Conservation (phyloP, 2,329 filamentous ascomycete genomes). For the Sporothrix dimorphospora region DNA sequence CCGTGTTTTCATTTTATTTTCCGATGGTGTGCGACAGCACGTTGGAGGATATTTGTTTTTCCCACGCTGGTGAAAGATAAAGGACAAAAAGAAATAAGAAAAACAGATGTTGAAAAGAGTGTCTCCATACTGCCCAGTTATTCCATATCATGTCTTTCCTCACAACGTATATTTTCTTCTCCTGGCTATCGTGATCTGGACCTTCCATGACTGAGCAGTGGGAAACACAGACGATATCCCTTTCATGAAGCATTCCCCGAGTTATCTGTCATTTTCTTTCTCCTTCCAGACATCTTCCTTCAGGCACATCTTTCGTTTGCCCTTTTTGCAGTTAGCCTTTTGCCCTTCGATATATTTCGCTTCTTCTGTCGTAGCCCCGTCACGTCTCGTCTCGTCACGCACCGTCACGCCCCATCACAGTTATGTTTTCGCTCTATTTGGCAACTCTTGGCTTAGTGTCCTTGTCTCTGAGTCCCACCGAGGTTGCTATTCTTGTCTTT, state of each 20-base stretch:
- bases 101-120: background rate
- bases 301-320: background rate
- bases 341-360: background rate
- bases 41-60: background rate
- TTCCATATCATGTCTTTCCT: background rate
- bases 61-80: background rate
- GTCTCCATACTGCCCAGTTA: background rate
- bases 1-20: background rate
- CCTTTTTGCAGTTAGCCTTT: background rate
- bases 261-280: background rate
- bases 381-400: background rate
- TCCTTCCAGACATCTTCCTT: background rate
- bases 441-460: background rate
- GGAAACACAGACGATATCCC: background rate
- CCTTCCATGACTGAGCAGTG: background rate
- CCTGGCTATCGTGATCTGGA: background rate
- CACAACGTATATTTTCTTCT: background rate
- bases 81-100: background rate
- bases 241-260: background rate
- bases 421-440: background rate
- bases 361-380: background rate
- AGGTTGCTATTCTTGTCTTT: too few species aligned
- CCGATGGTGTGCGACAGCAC: background rate
- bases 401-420: background rate
- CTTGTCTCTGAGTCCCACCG: background rate